phyloP scores from a whole-genome alignment of 2,329 filamentous ascomycete genomes.

The Verruconis gallopava region DNA sequence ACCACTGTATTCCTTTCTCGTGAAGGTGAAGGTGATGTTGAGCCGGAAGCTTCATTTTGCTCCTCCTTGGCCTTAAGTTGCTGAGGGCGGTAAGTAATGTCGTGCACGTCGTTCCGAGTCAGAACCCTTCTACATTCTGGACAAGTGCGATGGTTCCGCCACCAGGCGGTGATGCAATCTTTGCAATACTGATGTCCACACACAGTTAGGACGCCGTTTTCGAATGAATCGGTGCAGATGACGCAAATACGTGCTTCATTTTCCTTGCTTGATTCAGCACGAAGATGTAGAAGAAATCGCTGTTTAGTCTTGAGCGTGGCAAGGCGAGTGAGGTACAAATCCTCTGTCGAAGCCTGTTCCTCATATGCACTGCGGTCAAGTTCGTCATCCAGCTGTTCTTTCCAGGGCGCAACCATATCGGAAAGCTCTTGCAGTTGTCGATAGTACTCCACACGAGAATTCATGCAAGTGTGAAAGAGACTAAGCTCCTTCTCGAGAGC shows the following conservation, averaged over 20 bases:
- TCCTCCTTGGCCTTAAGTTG: conserved; percentile 56
- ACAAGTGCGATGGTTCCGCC: conserved; percentile 44
- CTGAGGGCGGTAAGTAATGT: conserved; percentile 70
- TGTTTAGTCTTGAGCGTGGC: conserved; percentile 56
- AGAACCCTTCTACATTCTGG: conserved; percentile 71
- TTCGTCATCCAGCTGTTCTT: conserved; percentile 46
- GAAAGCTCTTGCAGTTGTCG: conserved; percentile 83
- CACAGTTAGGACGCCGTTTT: conserved; percentile 66
- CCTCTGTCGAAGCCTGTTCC: conserved; percentile 35
- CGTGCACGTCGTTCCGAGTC: conserved; percentile 56
- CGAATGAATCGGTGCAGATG: conserved; percentile 70
- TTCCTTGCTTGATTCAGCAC: conserved; percentile 49
- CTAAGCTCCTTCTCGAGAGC: conserved; percentile 59
- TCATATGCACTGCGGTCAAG: conserved; percentile 39
- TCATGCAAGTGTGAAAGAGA: conserved; percentile 66
- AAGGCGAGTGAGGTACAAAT: conserved; percentile 41
- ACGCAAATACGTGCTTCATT: conserved; percentile 55
- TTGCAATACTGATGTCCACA: conserved; percentile 92
- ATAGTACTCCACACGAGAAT: conserved; percentile 78
- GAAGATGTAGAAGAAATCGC: conserved; percentile 55
- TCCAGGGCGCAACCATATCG: conserved; percentile 67
- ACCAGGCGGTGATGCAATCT: conserved; percentile 74
- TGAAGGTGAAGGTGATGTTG: conserved; percentile 18
- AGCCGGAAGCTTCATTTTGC: conserved; percentile 17
- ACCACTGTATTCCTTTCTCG: conserved; percentile 10